phyloP scores from a whole-genome alignment of 306 rosid species.

The Fagus sylvatica region DNA sequence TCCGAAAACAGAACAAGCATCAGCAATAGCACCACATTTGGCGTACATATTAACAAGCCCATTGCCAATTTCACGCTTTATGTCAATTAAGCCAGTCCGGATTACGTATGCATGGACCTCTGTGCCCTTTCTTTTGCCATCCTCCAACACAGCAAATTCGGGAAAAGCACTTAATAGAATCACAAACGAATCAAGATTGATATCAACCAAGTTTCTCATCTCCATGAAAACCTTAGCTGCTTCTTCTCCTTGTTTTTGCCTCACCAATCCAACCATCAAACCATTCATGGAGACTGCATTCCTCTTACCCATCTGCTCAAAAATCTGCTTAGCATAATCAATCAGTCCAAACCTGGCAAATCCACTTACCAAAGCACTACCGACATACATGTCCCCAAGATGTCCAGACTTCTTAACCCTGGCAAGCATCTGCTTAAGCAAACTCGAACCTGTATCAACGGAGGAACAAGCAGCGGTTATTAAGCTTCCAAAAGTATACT shows the following conservation, averaged over 20 bases:
- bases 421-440: conserved; percentile 67
- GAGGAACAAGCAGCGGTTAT: conserved; percentile 58
- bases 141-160: conserved; percentile 54
- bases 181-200: conserved; percentile 61
- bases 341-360: conserved; percentile 64
- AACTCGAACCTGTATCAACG: conserved; percentile 43
- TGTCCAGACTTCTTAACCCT: conserved; percentile 65
- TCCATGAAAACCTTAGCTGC: conserved; percentile 63
- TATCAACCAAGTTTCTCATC: conserved; percentile 58
- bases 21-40: conserved; percentile 57
- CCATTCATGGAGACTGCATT: conserved; percentile 88
- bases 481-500: conserved; percentile 79
- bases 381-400: conserved; percentile 66
- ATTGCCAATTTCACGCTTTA: conserved; percentile 57
- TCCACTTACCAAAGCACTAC: conserved; percentile 87
- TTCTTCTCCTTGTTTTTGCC: conserved; percentile 80
- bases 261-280: conserved; percentile 82
- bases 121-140: conserved; percentile 69
- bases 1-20: conserved; percentile 62
- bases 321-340: conserved; percentile 56
- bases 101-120: conserved; percentile 73
- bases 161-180: conserved; percentile 71
- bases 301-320: conserved; percentile 62
- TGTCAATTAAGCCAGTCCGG: conserved; percentile 40
- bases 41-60: conserved; percentile 85